Base-by-base conservation (phyloP, 306 rosid species). In the peach (Prunus persica) region DNA sequence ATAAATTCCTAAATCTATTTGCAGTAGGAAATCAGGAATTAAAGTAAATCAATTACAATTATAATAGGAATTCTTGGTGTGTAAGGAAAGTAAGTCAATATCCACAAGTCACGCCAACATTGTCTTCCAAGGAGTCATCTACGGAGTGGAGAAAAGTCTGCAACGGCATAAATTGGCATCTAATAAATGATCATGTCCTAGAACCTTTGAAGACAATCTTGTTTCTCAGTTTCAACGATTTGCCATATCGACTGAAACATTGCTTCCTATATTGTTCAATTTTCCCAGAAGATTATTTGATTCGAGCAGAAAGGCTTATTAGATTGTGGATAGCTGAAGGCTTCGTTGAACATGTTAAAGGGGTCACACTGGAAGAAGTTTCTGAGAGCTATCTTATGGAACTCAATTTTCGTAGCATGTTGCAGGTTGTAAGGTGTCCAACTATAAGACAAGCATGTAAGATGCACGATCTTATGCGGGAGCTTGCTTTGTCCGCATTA, bases 391-490 rank as follows among this genome's bases (percentile, higher is more conserved):
- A 79, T 57, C 51, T 72, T 49, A 76, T 65, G 68, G 71, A 76
- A 47, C 78, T 78, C 41, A 43, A 24, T 49, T 62, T n/a, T 11
- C 46, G 58, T 51, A 71, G 82, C 72, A 71, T 78, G 82, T 58
- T 78, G 11, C 65, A 71, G 6, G 66, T 78, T 34, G 18, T 5
- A 14, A 34, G 68, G 8, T 47, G 51, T 47, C 51, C 51, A 47
- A 47, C 51, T 11, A 11, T 47, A 10, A 47, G 51, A 41, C 61
- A 61, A 9, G 8, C 32, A 13, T 71, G 73, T 54, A 52, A 71
- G 57, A 62, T 71, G 82, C 82, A 78, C 25, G 77, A 71, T 67
- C 73, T 80, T 30, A 47, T 73, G 65, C 8, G 82, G 18, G 78
- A 79, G 45, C 65, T 79, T 73, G 69, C 82, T n/a, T 32, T 65